These are phyloP conservation scores for Sugiyamaella marilandica DNA, from an alignment of 805 yeast genomes.

Conservation along the genomic window DNA sequence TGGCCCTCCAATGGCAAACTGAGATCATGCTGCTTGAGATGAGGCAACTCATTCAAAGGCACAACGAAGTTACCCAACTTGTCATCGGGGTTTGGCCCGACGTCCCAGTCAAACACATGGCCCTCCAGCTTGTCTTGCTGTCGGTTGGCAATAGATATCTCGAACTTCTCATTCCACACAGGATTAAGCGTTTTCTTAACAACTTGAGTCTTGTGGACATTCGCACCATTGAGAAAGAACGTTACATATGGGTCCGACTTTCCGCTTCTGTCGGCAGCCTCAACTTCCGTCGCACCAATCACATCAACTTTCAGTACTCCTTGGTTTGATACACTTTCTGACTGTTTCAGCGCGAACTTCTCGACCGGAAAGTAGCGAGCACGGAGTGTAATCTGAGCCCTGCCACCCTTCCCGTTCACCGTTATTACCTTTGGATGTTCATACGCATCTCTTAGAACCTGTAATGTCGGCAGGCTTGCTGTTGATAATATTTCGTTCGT, in stretches of 20 bases:
- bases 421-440: conserved; percentile 53
- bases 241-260: conserved; percentile 88
- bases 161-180: conserved; percentile 72
- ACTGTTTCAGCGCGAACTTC: conserved; percentile 55
- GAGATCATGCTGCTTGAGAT: conserved; percentile 47
- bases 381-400: conserved; percentile 48
- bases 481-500: conserved; percentile 60
- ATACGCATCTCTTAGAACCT: conserved; percentile 62
- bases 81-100: conserved; percentile 84
- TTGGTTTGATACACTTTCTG: conserved; percentile 68
- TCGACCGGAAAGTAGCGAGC: conserved; percentile 76
- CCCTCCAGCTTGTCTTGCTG: conserved; percentile 54
- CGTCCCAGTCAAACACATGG: conserved; percentile 83
- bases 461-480: conserved; percentile 58
- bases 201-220: conserved; percentile 68
- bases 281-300: conserved; percentile 59
- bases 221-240: conserved; percentile 56
- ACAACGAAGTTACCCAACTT: conserved; percentile 61
- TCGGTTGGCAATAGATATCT: conserved; percentile 55
- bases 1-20: conserved; percentile 53
- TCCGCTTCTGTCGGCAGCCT: conserved; percentile 87
- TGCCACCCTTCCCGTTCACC: conserved; percentile 47
- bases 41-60: conserved; percentile 56
- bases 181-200: conserved; percentile 87
- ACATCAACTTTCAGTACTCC: conserved; percentile 66